Evolutionary conservation across 805 yeast genomes (phyloP).

Genomic region (Wickerhamomyces queroliae): DNA sequence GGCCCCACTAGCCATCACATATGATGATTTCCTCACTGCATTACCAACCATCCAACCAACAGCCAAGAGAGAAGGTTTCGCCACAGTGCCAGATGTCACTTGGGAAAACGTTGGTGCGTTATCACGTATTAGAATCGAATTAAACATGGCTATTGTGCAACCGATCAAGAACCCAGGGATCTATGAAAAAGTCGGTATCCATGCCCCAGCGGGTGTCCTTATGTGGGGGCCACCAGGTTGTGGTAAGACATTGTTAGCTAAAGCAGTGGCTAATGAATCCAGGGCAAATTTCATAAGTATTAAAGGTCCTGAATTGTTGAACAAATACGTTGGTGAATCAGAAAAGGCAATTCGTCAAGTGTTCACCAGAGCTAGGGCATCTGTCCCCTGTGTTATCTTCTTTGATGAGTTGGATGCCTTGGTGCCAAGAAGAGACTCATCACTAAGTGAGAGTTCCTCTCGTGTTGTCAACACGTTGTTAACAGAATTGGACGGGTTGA

Average conservation of each 20-base stretch:
- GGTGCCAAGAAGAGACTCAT: constrained; percentile 88
- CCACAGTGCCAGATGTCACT: constrained; percentile 95
- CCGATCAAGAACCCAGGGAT: constrained; percentile 92
- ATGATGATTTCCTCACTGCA: constrained; percentile 77
- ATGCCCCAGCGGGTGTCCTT: constrained; percentile 94
- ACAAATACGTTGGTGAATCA: constrained; percentile 94
- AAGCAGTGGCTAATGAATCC: constrained; percentile 97
- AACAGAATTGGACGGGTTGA: constrained; percentile 92
- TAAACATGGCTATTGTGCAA: constrained; percentile 96
- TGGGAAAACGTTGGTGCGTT: constrained; percentile 96
- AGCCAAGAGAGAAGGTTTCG: constrained; percentile 97
- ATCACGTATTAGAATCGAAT: constrained; percentile 70
- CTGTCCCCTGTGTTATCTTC: constrained; percentile 90
- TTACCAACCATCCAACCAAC: constrained; percentile 94
- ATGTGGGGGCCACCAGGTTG: constrained; percentile 99
- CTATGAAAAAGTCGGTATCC: constrained; percentile 84
- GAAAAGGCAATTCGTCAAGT: constrained; percentile 93
- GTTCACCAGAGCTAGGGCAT: constrained; percentile 85
- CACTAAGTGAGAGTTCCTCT: constrained; percentile 83
- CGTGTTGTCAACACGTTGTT: constrained; percentile 91
- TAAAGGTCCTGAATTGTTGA: constrained; percentile 91
- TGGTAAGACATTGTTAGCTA: constrained; percentile 93
- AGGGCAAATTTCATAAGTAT: constrained; percentile 94
- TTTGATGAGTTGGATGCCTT: constrained; percentile 96
- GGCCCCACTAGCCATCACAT: constrained; percentile 66